These are phyloP conservation scores for Ramalina peruviana DNA, from an alignment of 495 filamentous ascomycete species.

Conservation along the genomic window DNA sequence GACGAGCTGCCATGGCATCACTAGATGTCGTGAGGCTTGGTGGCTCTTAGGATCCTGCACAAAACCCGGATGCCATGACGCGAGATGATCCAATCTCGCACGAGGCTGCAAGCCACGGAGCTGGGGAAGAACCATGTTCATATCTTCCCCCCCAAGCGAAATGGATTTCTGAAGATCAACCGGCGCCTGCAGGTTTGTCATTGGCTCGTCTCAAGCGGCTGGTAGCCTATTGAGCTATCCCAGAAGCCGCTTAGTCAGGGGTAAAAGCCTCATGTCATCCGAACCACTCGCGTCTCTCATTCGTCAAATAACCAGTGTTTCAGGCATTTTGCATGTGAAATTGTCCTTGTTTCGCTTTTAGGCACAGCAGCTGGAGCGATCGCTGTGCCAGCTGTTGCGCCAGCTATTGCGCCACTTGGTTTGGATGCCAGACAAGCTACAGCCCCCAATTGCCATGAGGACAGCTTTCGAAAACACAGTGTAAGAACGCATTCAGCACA, in stretches of 20 bases:
- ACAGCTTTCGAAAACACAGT: too few species aligned
- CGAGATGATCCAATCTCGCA: too few species aligned
- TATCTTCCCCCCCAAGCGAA: too few species aligned
- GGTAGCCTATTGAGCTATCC: background rate
- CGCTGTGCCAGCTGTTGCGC: background rate
- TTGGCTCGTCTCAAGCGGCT: conserved; percentile 2
- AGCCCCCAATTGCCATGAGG: background rate
- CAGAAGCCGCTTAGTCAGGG: background rate
- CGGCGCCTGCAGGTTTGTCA: background rate
- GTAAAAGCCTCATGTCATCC: background rate
- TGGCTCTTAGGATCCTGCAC: too few species aligned
- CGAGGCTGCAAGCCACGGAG: too few species aligned
- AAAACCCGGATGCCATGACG: too few species aligned
- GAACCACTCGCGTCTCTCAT: background rate
- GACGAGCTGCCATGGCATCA: too few species aligned
- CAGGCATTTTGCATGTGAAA: background rate
- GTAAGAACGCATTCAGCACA: background rate
- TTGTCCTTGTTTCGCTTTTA: background rate
- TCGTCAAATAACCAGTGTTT: background rate
- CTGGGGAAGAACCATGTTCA: too few species aligned
- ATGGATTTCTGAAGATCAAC: background rate
- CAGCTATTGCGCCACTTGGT: background rate
- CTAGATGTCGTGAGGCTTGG: too few species aligned
- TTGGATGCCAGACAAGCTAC: background rate
- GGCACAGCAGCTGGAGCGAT: background rate